phyloP scores from a whole-genome alignment of 805 yeast species.

The Pichia cephalocereana region DNA sequence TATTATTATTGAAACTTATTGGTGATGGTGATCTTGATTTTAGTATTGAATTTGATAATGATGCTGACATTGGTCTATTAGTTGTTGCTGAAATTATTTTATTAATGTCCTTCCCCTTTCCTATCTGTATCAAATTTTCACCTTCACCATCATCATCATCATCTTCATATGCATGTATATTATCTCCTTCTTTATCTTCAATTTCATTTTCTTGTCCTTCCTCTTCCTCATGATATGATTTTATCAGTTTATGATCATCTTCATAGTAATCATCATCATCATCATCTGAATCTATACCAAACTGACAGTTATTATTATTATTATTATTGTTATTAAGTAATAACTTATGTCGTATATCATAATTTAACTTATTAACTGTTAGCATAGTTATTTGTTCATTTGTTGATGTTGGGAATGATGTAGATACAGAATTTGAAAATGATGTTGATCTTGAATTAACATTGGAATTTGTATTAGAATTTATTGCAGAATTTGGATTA shows the following conservation, averaged over 20 bases:
- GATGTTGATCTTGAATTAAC: not conserved
- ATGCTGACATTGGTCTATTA: not conserved
- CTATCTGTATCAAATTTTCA: not conserved
- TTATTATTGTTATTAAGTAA: not conserved
- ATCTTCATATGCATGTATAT: not conserved
- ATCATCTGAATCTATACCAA: not conserved
- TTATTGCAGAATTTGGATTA: not conserved
- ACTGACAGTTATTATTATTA: too few relatives aligned
- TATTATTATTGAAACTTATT: not conserved
- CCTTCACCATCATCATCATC: not conserved
- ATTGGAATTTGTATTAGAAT: not conserved
- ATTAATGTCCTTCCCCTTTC: not conserved
- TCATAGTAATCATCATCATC: not conserved
- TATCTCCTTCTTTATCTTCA: too few relatives aligned
- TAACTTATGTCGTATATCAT: not conserved
- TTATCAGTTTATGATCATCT: too few relatives aligned
- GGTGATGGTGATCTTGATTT: not conserved
- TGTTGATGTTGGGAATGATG: not conserved
- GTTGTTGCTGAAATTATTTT: not conserved
- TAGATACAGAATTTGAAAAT: not conserved
- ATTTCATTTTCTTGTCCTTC: too few relatives aligned
- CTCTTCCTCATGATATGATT: too few relatives aligned
- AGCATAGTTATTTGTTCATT: not conserved
- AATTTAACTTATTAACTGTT: not conserved
- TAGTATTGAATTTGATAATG: not conserved